Evolutionary conservation across 768 basidiomycete genomes (phyloP), one percentile per base, ranked within the genome.

Genomic region (Boletus vinaceobasis): DNA sequence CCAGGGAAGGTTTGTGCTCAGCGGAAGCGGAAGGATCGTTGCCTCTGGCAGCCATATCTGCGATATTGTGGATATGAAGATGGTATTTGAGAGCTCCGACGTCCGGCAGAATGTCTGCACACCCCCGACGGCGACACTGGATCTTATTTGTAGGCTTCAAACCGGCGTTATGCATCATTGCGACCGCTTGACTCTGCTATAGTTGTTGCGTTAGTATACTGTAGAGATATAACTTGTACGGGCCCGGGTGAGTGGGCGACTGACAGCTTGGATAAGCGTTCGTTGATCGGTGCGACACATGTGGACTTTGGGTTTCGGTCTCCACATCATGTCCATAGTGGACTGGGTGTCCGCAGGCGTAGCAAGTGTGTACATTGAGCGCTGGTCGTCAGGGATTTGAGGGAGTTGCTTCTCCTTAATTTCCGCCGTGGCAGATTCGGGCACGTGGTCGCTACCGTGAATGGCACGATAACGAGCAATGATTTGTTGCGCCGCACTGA

Each of bases 31-130:
- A 10, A 27, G n/a, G 1, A 48, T 44, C 27, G 13, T 19, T n/a
- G 31, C 32, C 17, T 49, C 14, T 21, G 15, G 36, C 5, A 32
- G 43, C 37, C 7, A 11, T 27, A 50, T 80, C 77, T 32, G 74
- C 71, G 32, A 83, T 75, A 58, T 81, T 78, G 64, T 83, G 83
- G 45, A 83, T 79, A 58, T 84, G 80, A 21, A 83, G 65, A 60
- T 83, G 82, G 60, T 73, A 79, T 59, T 75, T 76, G 46, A 83
- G 71, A 19, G 77, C 76, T 57, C 74, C 74, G 50, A 75, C 71
- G 48, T 71, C 69, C 6, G 67, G 64, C 21, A 83, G 61, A 8
- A 73, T 69, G 65, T 81, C 74, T 14, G 59, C 58, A 62, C 83
- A 83, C 31, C 74, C 79, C 33, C 71, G 63, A 36, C 79, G 75